Base-by-base conservation (phyloP, 805 yeast species). In the Tetrapisispora taiwanensis region DNA sequence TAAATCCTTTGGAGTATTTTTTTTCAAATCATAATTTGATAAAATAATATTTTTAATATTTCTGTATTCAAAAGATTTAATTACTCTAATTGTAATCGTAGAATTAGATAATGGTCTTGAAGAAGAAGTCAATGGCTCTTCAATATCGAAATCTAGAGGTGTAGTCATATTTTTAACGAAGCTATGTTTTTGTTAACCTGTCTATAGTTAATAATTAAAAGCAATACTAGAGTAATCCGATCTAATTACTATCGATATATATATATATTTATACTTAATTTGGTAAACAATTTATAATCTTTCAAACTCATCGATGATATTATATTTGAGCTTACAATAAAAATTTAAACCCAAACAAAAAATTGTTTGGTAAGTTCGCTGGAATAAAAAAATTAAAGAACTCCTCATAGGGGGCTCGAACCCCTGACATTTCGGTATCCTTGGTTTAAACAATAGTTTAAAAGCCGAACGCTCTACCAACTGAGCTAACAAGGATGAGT, bases 1-100 rank as follows among this genome's bases (percentile, higher is more conserved):
- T 18, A 92, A 67, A 52, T 78, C 76, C 39, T 66, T 67, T 0
- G 88, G 84, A 0, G 87, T 85, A 43, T 81, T 78, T 9, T 65
- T 68, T 47, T 79, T 74, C 56, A 92, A 73, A 63, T 92, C 84
- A 41, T 87, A 72, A 51, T 81, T 75, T 24, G 72, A 75, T 38
- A 88, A 63, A 8, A 89, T 76, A 48, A 81, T 68, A 59, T 85
- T 87, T 59, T 80, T 81, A 41, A 86, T 89, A 54, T 90, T 88
- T 66, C 96, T 74, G 66, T 84, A 86, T 20, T 92, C 90, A 61
- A 92, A 92, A 1, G 96, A 87, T 60, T 90, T 90, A 56, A 92
- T 77, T 19, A 92, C 75, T 46, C 98, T 75, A 6, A 92, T 73
- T 0, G 98, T 92, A 35, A 92, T 64, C 13, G 87, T 77, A 0